Conservation (phyloP, 768 basidiomycete genomes). For the Leccinum incarnatum region DNA sequence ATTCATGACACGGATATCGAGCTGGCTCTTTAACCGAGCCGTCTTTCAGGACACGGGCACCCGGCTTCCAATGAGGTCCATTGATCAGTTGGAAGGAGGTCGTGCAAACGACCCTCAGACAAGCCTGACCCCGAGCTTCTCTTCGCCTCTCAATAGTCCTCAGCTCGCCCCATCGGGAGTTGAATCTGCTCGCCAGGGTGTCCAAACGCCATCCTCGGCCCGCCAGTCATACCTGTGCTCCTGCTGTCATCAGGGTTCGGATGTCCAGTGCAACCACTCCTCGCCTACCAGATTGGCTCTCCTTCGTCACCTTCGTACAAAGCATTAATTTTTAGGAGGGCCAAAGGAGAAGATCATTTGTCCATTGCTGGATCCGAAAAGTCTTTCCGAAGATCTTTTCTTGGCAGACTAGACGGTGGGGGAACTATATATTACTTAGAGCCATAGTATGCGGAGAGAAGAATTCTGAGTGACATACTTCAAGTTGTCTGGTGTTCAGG, state of each 20-base stretch:
- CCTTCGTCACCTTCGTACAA: conserved; percentile 15
- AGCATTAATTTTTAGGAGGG: conserved; percentile 7
- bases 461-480: not conserved
- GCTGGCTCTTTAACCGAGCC: not conserved
- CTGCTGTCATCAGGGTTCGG: conserved; percentile 8
- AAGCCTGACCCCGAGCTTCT: not conserved
- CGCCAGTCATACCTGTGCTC: conserved; percentile 6
- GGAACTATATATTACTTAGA: not conserved
- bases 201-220: not conserved
- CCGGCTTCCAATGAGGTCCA: not conserved
- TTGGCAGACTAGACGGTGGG: not conserved
- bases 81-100: not conserved
- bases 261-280: not conserved
- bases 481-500: not conserved
- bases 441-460: too few species aligned
- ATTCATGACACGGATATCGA: not conserved
- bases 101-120: not conserved
- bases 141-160: not conserved
- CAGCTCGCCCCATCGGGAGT: not conserved
- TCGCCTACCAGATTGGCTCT: conserved; percentile 3
- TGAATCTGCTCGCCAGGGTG: not conserved
- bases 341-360: conserved; percentile 3
- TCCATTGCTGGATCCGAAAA: conserved; percentile 5
- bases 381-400: not conserved
- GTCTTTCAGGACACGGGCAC: not conserved